Evolutionary conservation across 345 rosid species (phyloP), one percentile per base, ranked within the genome.

Genomic region (Aquilaria yunnanensis): DNA sequence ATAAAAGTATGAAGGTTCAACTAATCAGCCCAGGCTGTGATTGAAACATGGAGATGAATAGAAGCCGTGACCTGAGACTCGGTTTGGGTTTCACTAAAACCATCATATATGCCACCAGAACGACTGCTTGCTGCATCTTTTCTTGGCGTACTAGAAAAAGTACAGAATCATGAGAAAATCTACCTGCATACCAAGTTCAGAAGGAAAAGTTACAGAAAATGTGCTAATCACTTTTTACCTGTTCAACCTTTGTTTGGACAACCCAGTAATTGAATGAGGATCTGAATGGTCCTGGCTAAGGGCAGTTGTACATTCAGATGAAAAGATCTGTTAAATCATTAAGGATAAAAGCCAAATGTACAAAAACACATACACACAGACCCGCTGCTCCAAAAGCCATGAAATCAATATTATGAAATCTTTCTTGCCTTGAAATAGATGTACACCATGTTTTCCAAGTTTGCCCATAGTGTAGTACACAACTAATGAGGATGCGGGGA

Each of bases 31-130:
- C 3, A 37, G 43, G 1, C 43, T 9, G 7, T 4, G 8, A 37
- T 37, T 32, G 51, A 4, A 14, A 49, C 29, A 5, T 10, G 54
- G 29, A 34, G 41, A 31, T 30, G 23, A 9, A 33, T 45, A 33
- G 33, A 34, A 56, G 64, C 56, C 32, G 33, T 59, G 70, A 90
- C 99, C 97, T 94, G 99, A 33, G 97, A 94, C 16, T 90, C 99
- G 14, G 96, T 88, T 75, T 90, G 99, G 10, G 99, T 94, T 79
- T 93, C 97, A 65, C 96, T 93, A 68, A 94, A 94, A 72, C 77
- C 78, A 65, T 83, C 83, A 46, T 76, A 81, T 47, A 70, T 57
- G 71, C 81, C 69, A n/a, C 62, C 58, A 30, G 82, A 59, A 61
- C 83, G 71, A 56, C 56, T 73, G 64, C 65, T 16, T 54, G 47